Evolutionary conservation across 2,329 filamentous ascomycete species (phyloP).

Genomic region (Aspergillus intermedius): DNA sequence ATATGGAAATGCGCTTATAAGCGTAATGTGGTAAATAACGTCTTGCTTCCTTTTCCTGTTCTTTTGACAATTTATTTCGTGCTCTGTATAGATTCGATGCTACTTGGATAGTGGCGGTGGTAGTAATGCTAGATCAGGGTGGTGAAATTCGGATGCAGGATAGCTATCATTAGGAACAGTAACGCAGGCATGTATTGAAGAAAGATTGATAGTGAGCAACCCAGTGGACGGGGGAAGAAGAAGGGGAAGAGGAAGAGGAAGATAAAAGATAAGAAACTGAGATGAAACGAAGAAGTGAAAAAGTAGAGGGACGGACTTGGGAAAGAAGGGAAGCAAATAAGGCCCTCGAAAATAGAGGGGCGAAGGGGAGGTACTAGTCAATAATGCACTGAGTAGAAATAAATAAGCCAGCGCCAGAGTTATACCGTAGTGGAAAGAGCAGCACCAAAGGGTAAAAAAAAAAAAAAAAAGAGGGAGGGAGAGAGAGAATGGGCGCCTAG

Average conservation of each 20-base stretch:
- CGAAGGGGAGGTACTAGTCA: slow-evolving; percentile 7
- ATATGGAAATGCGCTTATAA: not conserved
- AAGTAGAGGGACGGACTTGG: slow-evolving; percentile 2
- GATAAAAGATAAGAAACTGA: slow-evolving; percentile 6
- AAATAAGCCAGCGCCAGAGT: no score
- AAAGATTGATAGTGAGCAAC: not conserved
- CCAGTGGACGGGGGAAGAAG: not conserved
- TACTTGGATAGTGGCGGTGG: not conserved
- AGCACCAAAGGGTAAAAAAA: slow-evolving; percentile 1
- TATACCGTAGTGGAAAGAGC: no score
- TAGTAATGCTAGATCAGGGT: not conserved
- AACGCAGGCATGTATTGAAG: not conserved
- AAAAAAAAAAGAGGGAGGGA: slow-evolving; percentile 3
- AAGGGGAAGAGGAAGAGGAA: not conserved
- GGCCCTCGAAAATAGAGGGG: slow-evolving; percentile 1
- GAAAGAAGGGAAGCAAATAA: slow-evolving; percentile 2
- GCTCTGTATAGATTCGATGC: not conserved
- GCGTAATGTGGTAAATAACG: not conserved
- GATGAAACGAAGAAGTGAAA: slow-evolving; percentile 6
- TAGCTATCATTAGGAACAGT: not conserved
- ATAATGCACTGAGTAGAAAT: not conserved
- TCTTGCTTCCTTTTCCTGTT: no score
- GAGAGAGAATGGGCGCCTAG: not conserved
- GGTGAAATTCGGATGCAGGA: not conserved
- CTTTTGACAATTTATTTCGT: not conserved